These are phyloP conservation scores for Jaltomata sinuosa DNA, from an alignment of 257 asterid species.

Conservation along the genomic window DNA sequence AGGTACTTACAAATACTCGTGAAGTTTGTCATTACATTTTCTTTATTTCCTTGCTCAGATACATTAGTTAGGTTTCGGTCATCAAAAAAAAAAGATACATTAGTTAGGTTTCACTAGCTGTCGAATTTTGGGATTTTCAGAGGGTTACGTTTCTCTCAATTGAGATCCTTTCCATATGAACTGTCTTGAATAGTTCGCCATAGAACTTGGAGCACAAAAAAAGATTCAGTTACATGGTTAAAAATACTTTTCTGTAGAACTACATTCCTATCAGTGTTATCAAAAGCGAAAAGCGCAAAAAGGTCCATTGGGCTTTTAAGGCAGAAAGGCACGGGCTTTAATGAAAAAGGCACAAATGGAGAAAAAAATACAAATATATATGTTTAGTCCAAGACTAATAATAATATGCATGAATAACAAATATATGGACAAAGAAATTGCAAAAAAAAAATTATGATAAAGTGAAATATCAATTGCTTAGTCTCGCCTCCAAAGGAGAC, in stretches of 20 bases:
- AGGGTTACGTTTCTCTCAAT: neutral
- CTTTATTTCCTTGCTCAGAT: neutral
- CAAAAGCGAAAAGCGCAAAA: neutral
- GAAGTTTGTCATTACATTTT: neutral
- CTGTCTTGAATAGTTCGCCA: neutral
- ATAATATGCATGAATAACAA: neutral
- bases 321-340: neutral
- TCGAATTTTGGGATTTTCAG: neutral
- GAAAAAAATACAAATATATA: neutral
- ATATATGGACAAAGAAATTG: neutral
- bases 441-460: no score
- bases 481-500: neutral
- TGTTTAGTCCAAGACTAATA: neutral
- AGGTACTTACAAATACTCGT: conserved; percentile 33
- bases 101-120: neutral
- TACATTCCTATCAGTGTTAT: neutral
- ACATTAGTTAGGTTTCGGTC: neutral
- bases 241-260: neutral
- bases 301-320: neutral
- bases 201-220: neutral
- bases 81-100: no score
- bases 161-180: neutral
- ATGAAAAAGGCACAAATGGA: neutral
- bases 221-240: neutral
- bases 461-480: neutral